Conservation (phyloP, 1,284 basidiomycete species). For the Coniophora puteana region DNA sequence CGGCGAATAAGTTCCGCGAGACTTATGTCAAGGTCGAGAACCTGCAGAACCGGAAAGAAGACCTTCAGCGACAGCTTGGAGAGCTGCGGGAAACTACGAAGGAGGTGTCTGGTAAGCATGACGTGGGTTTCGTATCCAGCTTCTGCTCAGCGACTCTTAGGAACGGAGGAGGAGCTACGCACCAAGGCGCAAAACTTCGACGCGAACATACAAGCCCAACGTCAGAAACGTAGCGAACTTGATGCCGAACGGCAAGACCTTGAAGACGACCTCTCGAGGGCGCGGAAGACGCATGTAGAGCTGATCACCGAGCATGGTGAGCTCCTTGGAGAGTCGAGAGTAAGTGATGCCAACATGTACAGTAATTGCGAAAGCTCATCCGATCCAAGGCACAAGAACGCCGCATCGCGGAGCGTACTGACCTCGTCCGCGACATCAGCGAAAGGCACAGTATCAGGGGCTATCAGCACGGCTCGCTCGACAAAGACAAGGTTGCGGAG, state of each 20-base stretch:
- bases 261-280: constrained; percentile 56
- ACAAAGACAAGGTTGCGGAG: constrained; percentile 62
- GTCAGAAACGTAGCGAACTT: constrained; percentile 44
- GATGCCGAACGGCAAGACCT: constrained; percentile 53
- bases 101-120: constrained; percentile 61
- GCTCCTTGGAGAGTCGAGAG: constrained; percentile 64
- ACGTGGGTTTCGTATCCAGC: not conserved
- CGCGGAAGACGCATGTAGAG: constrained; percentile 52
- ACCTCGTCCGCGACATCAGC: constrained; percentile 68
- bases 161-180: constrained; percentile 75
- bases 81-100: constrained; percentile 69
- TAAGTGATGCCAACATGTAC: too few relatives aligned
- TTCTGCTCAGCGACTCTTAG: constrained; percentile 36
- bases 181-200: constrained; percentile 72
- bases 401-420: constrained; percentile 73
- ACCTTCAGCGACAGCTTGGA: constrained; percentile 51
- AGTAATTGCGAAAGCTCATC: too few relatives aligned
- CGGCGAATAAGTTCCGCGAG: constrained; percentile 82
- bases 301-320: constrained; percentile 59
- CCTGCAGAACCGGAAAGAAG: constrained; percentile 62
- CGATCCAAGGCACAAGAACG: constrained; percentile 75
- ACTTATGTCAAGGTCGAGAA: constrained; percentile 74
- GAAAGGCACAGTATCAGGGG: constrained; percentile 72
- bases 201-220: constrained; percentile 53
- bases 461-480: constrained; percentile 63